These are phyloP conservation scores for Aspergillus ibericus DNA, from an alignment of 2,329 filamentous ascomycete species.

Conservation along the genomic window DNA sequence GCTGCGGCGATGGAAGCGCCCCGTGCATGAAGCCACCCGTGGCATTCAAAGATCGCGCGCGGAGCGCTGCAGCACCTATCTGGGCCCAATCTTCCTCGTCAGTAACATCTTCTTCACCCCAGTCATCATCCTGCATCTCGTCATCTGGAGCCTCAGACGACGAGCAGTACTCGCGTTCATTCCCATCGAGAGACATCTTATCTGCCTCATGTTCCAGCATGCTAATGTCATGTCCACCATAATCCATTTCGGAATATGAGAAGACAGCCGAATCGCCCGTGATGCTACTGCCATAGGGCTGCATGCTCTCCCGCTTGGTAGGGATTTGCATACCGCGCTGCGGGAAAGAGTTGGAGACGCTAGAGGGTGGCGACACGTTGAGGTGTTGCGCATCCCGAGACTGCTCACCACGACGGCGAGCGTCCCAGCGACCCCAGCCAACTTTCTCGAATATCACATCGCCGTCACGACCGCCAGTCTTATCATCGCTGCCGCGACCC, in stretches of 20 bases:
- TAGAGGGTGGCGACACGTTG: conserved; percentile 52
- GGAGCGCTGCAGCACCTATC: conserved; percentile 80
- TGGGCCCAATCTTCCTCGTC: conserved; percentile 96
- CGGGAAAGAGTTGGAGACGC: conserved; percentile 48
- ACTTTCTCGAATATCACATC: conserved; percentile 80
- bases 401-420: conserved; percentile 68
- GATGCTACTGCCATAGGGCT: conserved; percentile 61
- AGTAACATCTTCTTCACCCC: conserved; percentile 82
- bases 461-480: conserved; percentile 55
- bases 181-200: conserved; percentile 87
- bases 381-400: conserved; percentile 29
- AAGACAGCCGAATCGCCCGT: conserved; percentile 72
- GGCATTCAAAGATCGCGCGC: conserved; percentile 60
- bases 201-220: conserved; percentile 85
- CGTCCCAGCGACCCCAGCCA: conserved; percentile 96
- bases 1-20: conserved; percentile 28
- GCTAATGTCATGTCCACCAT: conserved; percentile 59
- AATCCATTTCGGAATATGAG: conserved; percentile 66
- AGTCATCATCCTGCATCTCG: conserved; percentile 68
- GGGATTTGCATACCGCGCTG: conserved; percentile 52
- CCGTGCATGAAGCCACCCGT: conserved; percentile 42
- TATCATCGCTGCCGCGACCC: conserved; percentile 63
- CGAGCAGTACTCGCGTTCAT: conserved; percentile 64
- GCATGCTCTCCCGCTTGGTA: conserved; percentile 33
- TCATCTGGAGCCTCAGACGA: conserved; percentile 72